Evolutionary conservation across 2,329 filamentous ascomycete genomes (phyloP).

Genomic region (Pseudovirgaria hyperparasitica): DNA sequence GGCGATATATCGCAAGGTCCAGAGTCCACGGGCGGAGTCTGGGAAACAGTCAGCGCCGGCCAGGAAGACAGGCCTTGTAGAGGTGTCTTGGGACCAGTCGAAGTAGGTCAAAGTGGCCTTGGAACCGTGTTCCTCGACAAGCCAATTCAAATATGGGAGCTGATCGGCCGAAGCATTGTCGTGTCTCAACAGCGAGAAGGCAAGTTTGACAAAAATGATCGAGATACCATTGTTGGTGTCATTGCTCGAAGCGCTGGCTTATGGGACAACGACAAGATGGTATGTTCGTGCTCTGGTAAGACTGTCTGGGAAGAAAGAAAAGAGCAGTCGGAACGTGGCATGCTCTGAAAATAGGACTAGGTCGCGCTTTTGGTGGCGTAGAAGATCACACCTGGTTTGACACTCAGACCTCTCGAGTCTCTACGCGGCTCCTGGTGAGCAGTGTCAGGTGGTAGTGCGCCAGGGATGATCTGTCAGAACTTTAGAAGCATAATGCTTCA

Average conservation of each 20-base stretch:
- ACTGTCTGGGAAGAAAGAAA: slow-evolving; percentile 94
- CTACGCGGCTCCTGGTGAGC: no score
- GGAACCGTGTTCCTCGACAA: slow-evolving; percentile 73
- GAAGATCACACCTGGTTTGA: no score
- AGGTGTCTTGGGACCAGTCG: slow-evolving; percentile 60
- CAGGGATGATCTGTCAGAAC: no score
- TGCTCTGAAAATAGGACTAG: slow-evolving; percentile 72
- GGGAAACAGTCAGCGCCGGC: slow-evolving; percentile 43
- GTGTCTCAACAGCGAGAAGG: slow-evolving; percentile 57
- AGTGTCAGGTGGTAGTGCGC: no score
- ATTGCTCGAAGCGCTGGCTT: slow-evolving; percentile 93
- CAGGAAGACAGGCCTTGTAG: slow-evolving; percentile 36
- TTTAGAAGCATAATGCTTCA: no score
- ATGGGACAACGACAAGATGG: slow-evolving; percentile 98
- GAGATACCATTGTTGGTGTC: slow-evolving; percentile 79
- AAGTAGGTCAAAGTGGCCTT: slow-evolving; percentile 62
- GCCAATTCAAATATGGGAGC: slow-evolving; percentile 82
- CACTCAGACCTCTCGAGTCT: no score
- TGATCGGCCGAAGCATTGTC: slow-evolving; percentile 87
- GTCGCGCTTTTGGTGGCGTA: no score
- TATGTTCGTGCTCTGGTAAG: slow-evolving; percentile 96
- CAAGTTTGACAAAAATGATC: slow-evolving; percentile 56
- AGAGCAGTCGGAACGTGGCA: slow-evolving; percentile 80
- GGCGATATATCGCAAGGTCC: slow-evolving; percentile 79
- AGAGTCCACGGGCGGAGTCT: slow-evolving; percentile 71